These are phyloP conservation scores for Pseudogymnoascus sp. DNA, from an alignment of 2,329 filamentous ascomycete species.

Conservation along the genomic window DNA sequence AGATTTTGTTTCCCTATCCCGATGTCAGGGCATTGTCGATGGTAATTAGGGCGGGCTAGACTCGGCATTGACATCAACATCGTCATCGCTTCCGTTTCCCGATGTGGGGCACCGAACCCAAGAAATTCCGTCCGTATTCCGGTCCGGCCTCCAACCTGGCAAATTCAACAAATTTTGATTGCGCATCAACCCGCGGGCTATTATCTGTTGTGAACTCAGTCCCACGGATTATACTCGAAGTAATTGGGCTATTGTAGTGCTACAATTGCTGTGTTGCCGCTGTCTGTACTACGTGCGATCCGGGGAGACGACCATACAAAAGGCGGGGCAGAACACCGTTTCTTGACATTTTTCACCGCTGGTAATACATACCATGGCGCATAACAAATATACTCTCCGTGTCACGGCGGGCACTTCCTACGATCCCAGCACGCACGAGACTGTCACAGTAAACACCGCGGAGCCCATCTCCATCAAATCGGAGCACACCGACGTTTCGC, in stretches of 20 bases:
- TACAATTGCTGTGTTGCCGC: background rate
- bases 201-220: background rate
- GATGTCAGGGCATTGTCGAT: background rate
- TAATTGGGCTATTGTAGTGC: background rate
- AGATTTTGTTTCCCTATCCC: background rate
- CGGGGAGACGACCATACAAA: background rate
- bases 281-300: background rate
- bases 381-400: conserved; percentile 63
- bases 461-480: conserved; percentile 54
- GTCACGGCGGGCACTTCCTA: conserved; percentile 77
- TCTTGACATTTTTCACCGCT: conserved; percentile 4
- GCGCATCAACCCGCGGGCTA: background rate
- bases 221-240: background rate
- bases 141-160: background rate
- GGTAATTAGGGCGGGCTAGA: background rate
- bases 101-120: conserved; percentile 5
- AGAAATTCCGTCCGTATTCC: background rate
- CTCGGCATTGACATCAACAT: background rate
- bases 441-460: conserved; percentile 66
- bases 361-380: conserved; percentile 39
- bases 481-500: conserved; percentile 52
- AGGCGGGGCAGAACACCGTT: background rate
- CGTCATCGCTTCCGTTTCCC: conserved; percentile 2
- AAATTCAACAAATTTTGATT: background rate
- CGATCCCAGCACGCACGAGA: conserved; percentile 59